These are phyloP conservation scores for Massarina eburnea DNA, from an alignment of 2,329 filamentous ascomycete genomes.

Conservation along the genomic window DNA sequence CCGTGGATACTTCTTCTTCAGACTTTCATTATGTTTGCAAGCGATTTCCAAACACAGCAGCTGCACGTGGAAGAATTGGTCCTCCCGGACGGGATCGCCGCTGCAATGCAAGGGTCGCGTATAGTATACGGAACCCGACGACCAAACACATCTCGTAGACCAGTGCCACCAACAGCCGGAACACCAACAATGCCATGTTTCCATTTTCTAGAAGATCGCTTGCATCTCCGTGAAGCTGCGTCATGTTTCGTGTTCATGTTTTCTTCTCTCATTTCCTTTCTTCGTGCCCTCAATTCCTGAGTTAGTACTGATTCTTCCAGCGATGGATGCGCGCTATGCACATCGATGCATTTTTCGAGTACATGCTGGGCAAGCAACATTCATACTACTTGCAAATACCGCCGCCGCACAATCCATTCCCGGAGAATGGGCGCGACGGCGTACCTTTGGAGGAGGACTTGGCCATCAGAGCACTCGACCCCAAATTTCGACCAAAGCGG, in stretches of 20 bases:
- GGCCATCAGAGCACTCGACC: conserved; percentile 79
- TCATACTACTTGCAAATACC: conserved; percentile 80
- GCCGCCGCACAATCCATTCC: conserved; percentile 61
- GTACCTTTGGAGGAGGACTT: conserved; percentile 86
- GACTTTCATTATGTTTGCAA: too few species aligned
- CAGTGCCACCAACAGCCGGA: conserved; percentile 2
- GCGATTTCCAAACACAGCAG: background rate
- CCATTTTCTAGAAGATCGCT: background rate
- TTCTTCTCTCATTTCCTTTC: background rate
- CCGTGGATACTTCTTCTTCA: too few species aligned
- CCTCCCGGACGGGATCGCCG: background rate
- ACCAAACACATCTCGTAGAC: conserved; percentile 1
- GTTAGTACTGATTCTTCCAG: conserved; percentile 45
- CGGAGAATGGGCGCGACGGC: conserved; percentile 71
- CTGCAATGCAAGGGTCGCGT: background rate
- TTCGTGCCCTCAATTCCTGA: background rate
- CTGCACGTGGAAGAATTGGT: background rate
- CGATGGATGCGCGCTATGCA: conserved; percentile 98
- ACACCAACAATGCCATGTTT: conserved; percentile 1
- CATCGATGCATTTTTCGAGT: conserved; percentile 92
- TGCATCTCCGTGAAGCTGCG: background rate
- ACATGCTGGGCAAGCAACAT: conserved; percentile 75
- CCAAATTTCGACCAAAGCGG: conserved; percentile 67
- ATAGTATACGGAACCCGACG: background rate
- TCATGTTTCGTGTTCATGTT: conserved; percentile 1